Evolutionary conservation across 495 filamentous ascomycete genomes (phyloP).

Genomic region (Lophium mytilinum): DNA sequence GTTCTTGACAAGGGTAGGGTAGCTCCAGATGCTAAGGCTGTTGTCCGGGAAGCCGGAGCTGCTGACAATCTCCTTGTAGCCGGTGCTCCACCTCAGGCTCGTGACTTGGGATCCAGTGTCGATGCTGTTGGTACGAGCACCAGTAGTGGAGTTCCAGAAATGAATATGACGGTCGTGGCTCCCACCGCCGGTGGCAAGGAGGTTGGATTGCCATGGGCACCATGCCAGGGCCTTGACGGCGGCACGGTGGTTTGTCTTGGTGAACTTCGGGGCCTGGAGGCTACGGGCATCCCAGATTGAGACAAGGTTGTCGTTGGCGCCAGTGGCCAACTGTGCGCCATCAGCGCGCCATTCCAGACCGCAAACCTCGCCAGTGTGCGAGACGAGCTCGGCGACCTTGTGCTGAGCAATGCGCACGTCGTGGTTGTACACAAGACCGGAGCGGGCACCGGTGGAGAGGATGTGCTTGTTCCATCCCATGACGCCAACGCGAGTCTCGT

Average conservation of each 20-base stretch:
- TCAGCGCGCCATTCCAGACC: conserved; percentile 96
- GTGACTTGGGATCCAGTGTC: conserved; percentile 97
- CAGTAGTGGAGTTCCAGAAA: conserved; percentile 99
- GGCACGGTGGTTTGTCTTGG: conserved; percentile 98
- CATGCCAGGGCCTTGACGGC: conserved; percentile 96
- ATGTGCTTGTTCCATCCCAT: conserved; percentile 99
- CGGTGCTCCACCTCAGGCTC: conserved; percentile 85
- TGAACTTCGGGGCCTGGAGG: conserved; percentile 87
- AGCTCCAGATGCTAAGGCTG: conserved; percentile 96
- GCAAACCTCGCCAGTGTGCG: conserved; percentile 95
- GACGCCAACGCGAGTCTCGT: conserved; percentile 91
- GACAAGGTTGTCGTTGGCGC: conserved; percentile 96
- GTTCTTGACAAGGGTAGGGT: conserved; percentile 90
- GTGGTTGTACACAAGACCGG: conserved; percentile 96
- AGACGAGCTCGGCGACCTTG: conserved; percentile 94
- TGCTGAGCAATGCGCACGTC: conserved; percentile 96
- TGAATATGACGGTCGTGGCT: conserved; percentile 97
- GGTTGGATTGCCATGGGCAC: conserved; percentile 98
- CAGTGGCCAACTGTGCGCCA: conserved; percentile 90
- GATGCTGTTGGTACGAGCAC: conserved; percentile 96
- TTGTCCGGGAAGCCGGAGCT: conserved; percentile 98
- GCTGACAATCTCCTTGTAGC: conserved; percentile 96
- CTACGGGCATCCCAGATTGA: conserved; percentile 98
- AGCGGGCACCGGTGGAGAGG: conserved; percentile 87
- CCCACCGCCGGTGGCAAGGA: conserved; percentile 92